Evolutionary conservation across 768 basidiomycete genomes (phyloP).

Genomic region (Collybia nuda): DNA sequence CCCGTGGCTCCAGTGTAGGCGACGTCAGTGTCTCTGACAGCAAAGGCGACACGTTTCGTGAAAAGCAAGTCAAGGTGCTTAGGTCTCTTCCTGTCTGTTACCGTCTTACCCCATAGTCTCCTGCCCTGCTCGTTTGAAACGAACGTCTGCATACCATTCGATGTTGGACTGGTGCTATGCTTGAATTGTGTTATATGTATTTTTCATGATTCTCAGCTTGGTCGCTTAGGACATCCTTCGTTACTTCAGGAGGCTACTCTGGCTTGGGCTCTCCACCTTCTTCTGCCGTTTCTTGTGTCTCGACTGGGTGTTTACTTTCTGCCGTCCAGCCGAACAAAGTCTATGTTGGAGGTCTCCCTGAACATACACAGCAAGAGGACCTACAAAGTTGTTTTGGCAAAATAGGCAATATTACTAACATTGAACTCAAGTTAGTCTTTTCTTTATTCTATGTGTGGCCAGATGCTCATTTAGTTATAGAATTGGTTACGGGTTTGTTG

Average conservation of each 20-base stretch:
- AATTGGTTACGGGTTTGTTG: slow-evolving; percentile 89
- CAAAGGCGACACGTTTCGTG: slow-evolving; percentile 54
- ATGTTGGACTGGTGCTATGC: slow-evolving; percentile 35
- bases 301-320: slow-evolving; percentile 69
- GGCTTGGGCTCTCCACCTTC: slow-evolving; percentile 44
- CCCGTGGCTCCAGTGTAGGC: slow-evolving; percentile 49
- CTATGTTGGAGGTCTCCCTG: slow-evolving; percentile 88
- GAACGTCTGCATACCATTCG: slow-evolving; percentile 22
- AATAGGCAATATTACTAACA: slow-evolving; percentile 70
- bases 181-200: slow-evolving; percentile 33
- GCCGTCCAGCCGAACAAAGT: slow-evolving; percentile 89
- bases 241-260: slow-evolving; percentile 39
- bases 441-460: slow-evolving; percentile 13
- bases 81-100: slow-evolving; percentile 46
- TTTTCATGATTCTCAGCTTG: slow-evolving; percentile 33
- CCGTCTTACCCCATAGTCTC: slow-evolving; percentile 20
- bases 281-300: slow-evolving; percentile 50
- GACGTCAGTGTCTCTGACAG: slow-evolving; percentile 37
- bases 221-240: slow-evolving; percentile 25
- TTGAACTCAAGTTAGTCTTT: slow-evolving; percentile 77
- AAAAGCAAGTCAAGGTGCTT: slow-evolving; percentile 90
- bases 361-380: slow-evolving; percentile 84
- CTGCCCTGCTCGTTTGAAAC: slow-evolving; percentile 8
- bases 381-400: slow-evolving; percentile 85
- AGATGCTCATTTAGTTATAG: slow-evolving; percentile 35